Conservation (phyloP, 177 flowering plant species). For the Viscum album region DNA sequence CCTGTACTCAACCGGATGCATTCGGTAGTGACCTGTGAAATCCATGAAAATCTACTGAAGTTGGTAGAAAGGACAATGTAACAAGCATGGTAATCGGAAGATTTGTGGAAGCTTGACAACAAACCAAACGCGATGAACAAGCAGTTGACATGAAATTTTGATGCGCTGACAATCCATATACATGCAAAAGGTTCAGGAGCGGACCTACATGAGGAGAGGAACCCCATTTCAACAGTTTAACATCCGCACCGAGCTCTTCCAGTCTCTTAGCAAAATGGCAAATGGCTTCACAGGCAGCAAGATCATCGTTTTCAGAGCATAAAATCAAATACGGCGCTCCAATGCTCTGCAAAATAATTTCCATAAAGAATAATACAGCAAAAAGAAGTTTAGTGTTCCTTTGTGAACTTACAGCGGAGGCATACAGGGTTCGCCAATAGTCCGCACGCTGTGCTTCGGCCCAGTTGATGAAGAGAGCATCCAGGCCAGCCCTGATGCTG, state of each 20-base stretch:
- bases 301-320: constrained; percentile 84
- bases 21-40: constrained; percentile 57
- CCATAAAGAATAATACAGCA: constrained; percentile 9
- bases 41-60: background rate
- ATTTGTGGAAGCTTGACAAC: no score
- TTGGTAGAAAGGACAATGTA: background rate
- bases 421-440: constrained; percentile 88
- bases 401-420: constrained; percentile 56
- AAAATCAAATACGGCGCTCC: constrained; percentile 73
- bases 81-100: no score
- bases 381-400: background rate
- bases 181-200: constrained; percentile 19
- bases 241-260: constrained; percentile 66
- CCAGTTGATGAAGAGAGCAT: constrained; percentile 58
- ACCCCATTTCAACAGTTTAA: constrained; percentile 64
- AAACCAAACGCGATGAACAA: no score
- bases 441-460: constrained; percentile 91
- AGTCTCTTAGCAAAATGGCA: constrained; percentile 66
- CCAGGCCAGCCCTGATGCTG: constrained; percentile 55
- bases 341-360: constrained; percentile 42
- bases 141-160: no score
- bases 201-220: constrained; percentile 87
- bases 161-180: no score
- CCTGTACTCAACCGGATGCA: constrained; percentile 60
- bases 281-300: constrained; percentile 62